Conservation (phyloP, 208 protist species). For the Acanthamoeba quina region DNA sequence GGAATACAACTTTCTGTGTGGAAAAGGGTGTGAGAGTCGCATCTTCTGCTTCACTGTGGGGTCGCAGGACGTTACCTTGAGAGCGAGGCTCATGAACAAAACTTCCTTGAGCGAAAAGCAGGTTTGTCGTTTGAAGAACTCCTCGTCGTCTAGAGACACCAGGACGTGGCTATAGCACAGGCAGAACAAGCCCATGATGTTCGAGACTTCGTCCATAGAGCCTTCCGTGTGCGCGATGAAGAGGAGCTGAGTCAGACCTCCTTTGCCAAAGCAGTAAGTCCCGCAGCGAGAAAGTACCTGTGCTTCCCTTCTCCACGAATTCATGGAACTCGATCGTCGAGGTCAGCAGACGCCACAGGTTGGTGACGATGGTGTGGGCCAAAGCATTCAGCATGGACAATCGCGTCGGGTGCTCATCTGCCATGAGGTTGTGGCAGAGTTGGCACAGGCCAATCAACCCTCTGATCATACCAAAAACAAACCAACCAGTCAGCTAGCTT, state of each 20-base stretch:
- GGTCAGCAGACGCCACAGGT: conserved; percentile 35
- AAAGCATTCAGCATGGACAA: conserved; percentile 21
- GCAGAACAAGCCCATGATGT: conserved; percentile 12
- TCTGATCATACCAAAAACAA: not conserved
- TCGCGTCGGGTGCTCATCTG: not conserved
- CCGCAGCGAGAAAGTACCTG: not conserved
- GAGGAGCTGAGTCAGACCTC: not conserved
- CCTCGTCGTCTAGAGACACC: conserved; percentile 40
- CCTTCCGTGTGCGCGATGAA: not conserved
- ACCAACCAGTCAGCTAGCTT: not conserved
- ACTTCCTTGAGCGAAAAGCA: conserved; percentile 47
- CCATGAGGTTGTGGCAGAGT: conserved; percentile 11
- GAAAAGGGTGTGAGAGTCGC: not conserved
- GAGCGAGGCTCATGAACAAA: not conserved
- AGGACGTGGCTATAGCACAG: conserved; percentile 34
- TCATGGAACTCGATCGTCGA: conserved; percentile 3
- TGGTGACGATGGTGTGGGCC: conserved; percentile 40
- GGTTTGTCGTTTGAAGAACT: conserved; percentile 59
- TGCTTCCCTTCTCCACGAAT: not conserved
- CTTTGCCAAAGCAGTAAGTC: not conserved
- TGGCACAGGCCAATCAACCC: conserved; percentile 14
- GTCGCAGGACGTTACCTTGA: not conserved
- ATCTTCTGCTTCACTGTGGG: not conserved
- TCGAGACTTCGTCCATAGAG: not conserved
- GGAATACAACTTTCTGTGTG: conserved; percentile 37